phyloP scores from a whole-genome alignment of 2,329 filamentous ascomycete genomes.

The Ampelomyces quisqualis region DNA sequence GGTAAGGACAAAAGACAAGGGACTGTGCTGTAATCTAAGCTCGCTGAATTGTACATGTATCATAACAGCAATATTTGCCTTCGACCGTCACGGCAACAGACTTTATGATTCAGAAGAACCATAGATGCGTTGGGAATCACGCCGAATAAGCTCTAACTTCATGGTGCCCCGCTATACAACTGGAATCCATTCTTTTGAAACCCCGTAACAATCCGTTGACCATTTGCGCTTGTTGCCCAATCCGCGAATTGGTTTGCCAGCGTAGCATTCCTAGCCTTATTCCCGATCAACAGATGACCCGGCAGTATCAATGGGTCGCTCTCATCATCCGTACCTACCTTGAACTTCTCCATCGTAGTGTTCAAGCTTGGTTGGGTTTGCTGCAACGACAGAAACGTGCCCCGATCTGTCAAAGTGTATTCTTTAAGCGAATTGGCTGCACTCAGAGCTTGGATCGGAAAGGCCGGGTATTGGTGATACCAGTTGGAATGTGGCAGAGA shows the following conservation, averaged over 20 bases:
- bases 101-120: neutral
- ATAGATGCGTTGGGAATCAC: neutral
- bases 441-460: slow-evolving; percentile 50
- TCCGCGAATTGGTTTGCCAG: slow-evolving; percentile 43
- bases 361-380: slow-evolving; percentile 23
- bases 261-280: slow-evolving; percentile 37
- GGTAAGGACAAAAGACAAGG: no score
- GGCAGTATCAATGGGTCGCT: slow-evolving; percentile 48
- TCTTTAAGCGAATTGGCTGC: slow-evolving; percentile 47
- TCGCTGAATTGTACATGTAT: no score
- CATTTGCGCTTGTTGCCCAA: slow-evolving; percentile 43
- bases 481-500: slow-evolving; percentile 48
- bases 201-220: slow-evolving; percentile 41
- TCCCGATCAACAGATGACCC: slow-evolving; percentile 46
- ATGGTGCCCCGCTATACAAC: slow-evolving; percentile 44
- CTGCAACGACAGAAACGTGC: slow-evolving; percentile 48
- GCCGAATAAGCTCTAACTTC: neutral
- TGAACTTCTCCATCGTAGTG: slow-evolving; percentile 43
- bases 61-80: no score
- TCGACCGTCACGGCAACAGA: no score
- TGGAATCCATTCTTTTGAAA: slow-evolving; percentile 45
- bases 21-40: no score
- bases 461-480: slow-evolving; percentile 52
- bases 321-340: slow-evolving; percentile 39
- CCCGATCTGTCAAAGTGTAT: slow-evolving; percentile 52